A percentile compares a stretch with the other conserved stretches of the same genome.
These are phyloP conservation scores for Venturiaceae sp. DNA, from an alignment of 2,329 filamentous ascomycete genomes.

Conservation along the genomic window DNA sequence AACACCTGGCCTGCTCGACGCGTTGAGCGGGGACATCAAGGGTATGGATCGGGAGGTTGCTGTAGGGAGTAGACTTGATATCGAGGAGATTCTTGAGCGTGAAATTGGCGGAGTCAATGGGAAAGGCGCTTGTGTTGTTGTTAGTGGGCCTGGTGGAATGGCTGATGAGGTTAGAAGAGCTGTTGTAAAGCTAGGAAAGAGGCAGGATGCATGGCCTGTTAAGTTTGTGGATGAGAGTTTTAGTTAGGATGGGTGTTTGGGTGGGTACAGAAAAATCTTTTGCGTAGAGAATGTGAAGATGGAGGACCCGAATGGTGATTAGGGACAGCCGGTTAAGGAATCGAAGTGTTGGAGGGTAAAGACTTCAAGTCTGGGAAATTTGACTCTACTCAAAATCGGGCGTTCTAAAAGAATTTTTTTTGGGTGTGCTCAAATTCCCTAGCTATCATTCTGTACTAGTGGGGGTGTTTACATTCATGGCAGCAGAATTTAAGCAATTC, in stretches of 20 bases:
- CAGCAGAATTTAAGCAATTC: too few relatives aligned
- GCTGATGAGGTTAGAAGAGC: conserved; percentile 47
- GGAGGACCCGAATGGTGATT: too few relatives aligned
- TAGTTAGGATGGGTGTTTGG: conserved; percentile 36
- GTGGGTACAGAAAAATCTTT: too few relatives aligned
- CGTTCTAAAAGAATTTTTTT: too few relatives aligned
- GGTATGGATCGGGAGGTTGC: conserved; percentile 21
- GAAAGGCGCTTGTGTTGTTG: conserved; percentile 39
- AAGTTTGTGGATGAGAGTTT: conserved; percentile 60
- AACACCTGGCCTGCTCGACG: conserved; percentile 12
- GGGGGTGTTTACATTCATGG: too few relatives aligned
- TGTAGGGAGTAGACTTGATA: conserved; percentile 25
- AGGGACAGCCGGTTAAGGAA: too few relatives aligned
- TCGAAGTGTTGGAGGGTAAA: too few relatives aligned
- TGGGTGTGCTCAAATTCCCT: too few relatives aligned
- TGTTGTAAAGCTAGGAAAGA: conserved; percentile 53
- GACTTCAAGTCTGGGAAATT: too few relatives aligned
- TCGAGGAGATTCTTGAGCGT: conserved; percentile 47
- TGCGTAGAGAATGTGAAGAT: too few relatives aligned
- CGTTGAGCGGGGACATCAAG: not conserved
- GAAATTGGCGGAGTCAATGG: conserved; percentile 49
- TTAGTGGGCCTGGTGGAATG: conserved; percentile 64
- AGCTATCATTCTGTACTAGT: too few relatives aligned
- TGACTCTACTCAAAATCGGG: too few relatives aligned
- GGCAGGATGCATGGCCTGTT: conserved; percentile 56